Percentiles rank a stretch among this genome's conserved stretches.
Evolutionary conservation across 164 flowering plant species (phyloP).

Genomic region (Dillenia turbinata): DNA sequence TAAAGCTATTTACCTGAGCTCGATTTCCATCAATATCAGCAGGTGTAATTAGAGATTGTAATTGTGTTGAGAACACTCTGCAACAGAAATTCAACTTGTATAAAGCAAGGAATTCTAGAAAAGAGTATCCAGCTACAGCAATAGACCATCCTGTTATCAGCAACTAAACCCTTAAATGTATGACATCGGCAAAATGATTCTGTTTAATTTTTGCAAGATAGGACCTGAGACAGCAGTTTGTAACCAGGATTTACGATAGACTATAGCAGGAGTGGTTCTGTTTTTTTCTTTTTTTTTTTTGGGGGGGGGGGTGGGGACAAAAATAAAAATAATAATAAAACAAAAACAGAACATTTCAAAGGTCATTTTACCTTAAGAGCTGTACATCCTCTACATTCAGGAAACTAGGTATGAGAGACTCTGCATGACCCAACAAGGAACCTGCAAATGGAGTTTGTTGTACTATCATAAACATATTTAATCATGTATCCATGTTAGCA

Average conservation of each 20-base stretch:
- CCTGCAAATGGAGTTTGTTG: constrained; percentile 42
- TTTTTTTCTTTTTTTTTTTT: too few relatives aligned
- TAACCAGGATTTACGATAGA: background rate
- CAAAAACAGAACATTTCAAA: background rate
- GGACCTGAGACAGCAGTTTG: background rate
- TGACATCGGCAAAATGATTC: background rate
- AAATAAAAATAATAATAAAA: background rate
- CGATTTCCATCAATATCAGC: constrained; percentile 37
- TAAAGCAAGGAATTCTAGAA: background rate
- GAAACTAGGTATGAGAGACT: constrained; percentile 69
- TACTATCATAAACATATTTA: too few relatives aligned
- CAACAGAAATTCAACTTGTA: constrained; percentile 11
- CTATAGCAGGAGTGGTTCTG: too few relatives aligned
- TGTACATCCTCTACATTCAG: constrained; percentile 85
- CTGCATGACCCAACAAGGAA: constrained; percentile 79
- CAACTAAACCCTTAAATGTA: background rate
- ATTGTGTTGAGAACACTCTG: constrained; percentile 65
- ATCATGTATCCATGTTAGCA: too few relatives aligned
- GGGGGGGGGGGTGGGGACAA: too few relatives aligned
- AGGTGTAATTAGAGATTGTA: constrained; percentile 36
- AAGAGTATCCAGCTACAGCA: background rate
- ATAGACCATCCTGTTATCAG: background rate
- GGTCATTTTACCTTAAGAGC: constrained; percentile 61
- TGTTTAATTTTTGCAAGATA: background rate
- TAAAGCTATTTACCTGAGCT: constrained; percentile 37